phyloP scores from a whole-genome alignment of 228 moss, liverwort and hornwort genomes.

The Sphagnum magellanicum region DNA sequence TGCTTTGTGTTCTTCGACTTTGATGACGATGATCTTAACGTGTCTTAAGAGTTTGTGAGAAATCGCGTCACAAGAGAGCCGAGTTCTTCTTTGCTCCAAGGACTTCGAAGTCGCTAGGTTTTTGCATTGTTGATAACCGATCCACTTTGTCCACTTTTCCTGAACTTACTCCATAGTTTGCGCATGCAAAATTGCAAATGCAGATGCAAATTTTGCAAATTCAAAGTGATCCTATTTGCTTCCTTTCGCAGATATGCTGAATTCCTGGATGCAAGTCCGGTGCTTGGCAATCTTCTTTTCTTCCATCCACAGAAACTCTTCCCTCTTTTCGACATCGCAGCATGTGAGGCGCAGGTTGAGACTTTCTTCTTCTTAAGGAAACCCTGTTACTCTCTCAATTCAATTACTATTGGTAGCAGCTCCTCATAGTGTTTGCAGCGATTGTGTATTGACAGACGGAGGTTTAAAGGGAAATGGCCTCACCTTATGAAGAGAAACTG shows the following conservation, averaged over 20 bases:
- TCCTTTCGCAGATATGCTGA: slow-evolving; percentile 50
- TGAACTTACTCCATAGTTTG: not conserved
- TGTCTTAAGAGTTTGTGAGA: too few relatives aligned
- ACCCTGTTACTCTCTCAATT: not conserved
- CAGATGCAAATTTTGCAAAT: not conserved
- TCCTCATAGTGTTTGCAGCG: not conserved
- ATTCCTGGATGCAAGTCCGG: slow-evolving; percentile 60
- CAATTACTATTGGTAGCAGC: not conserved
- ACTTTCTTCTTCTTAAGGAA: not conserved
- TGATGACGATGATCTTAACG: too few relatives aligned
- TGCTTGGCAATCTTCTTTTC: slow-evolving; percentile 53
- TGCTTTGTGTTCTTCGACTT: too few relatives aligned
- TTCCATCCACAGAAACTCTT: slow-evolving; percentile 59
- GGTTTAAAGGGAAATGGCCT: not conserved
- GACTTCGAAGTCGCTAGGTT: too few relatives aligned
- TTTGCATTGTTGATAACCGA: not conserved
- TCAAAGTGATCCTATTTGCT: not conserved
- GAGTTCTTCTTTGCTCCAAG: too few relatives aligned
- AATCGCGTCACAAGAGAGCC: too few relatives aligned
- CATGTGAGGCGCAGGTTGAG: slow-evolving; percentile 55
- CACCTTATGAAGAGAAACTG: not conserved
- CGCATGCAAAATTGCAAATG: not conserved
- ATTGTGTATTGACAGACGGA: not conserved
- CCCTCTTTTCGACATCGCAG: slow-evolving; percentile 45
- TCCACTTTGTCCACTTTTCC: not conserved